phyloP scores from a whole-genome alignment of 139 green algal species.

The Auxenochlorella pyrenoidosa region DNA sequence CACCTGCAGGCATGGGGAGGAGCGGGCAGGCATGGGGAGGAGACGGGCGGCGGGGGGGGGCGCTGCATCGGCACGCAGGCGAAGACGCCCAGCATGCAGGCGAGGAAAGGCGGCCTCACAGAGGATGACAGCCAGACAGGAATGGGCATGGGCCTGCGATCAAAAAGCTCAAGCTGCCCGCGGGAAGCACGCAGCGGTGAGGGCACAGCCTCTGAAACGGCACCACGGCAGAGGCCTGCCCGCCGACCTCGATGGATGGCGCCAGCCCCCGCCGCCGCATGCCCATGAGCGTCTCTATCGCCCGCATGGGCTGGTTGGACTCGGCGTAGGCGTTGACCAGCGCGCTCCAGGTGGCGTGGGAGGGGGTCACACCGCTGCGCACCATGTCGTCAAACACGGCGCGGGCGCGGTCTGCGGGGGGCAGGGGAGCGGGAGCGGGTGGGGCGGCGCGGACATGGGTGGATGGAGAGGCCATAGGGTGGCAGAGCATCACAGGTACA shows the following conservation, averaged over 20 bases:
- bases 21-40: no score
- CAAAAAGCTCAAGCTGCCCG: no score
- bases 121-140: no score
- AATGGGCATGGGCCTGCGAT: no score
- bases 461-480: background rate
- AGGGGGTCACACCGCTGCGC: background rate
- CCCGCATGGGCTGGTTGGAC: background rate
- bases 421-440: background rate
- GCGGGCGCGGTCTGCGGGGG: constrained; percentile 1
- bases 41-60: no score
- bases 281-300: background rate
- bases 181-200: no score
- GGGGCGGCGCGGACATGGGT: background rate
- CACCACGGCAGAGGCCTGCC: no score
- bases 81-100: background rate
- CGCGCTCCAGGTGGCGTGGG: constrained; percentile 9
- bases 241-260: background rate
- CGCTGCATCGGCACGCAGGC: no score
- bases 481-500: background rate
- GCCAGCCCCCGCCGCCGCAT: background rate
- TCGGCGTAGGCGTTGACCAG: constrained; percentile 50
- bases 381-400: constrained; percentile 38
- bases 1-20: background rate
- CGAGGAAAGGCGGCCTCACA: background rate
- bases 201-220: no score